These are phyloP conservation scores for Pseudogymnoascus sp. DNA, from an alignment of 2,329 filamentous ascomycete species.

Conservation along the genomic window DNA sequence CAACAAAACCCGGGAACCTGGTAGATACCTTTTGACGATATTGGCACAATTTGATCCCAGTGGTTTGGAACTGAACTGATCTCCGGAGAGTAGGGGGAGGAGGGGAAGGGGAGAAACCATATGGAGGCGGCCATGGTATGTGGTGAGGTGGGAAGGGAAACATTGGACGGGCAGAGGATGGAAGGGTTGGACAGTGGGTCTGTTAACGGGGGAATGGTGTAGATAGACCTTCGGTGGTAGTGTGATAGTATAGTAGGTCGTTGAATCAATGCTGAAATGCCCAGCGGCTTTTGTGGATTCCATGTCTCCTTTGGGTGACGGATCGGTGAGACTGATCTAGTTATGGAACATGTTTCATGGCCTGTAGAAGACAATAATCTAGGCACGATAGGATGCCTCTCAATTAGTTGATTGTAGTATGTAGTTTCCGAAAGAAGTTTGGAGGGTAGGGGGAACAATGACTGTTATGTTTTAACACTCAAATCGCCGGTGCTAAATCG, in stretches of 20 bases:
- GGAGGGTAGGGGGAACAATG: too few species aligned
- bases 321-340: not conserved
- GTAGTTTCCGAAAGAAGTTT: not conserved
- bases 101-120: constrained; percentile 14
- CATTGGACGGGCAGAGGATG: constrained; percentile 23
- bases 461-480: too few species aligned
- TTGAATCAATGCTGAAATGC: constrained; percentile 8
- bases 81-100: constrained; percentile 15
- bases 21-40: constrained; percentile 26
- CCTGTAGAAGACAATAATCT: not conserved
- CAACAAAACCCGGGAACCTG: constrained; percentile 19
- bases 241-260: constrained; percentile 16
- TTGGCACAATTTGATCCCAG: constrained; percentile 23
- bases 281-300: constrained; percentile 1
- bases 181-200: constrained; percentile 18
- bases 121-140: constrained; percentile 22
- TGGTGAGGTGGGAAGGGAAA: constrained; percentile 24
- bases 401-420: not conserved
- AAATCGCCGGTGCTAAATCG: too few species aligned
- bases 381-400: not conserved
- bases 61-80: constrained; percentile 19
- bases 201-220: constrained; percentile 17
- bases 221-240: constrained; percentile 22
- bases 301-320: not conserved
- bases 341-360: not conserved